phyloP scores from a whole-genome alignment of 2,329 filamentous ascomycete species.

The Epicoccum sorghinum region DNA sequence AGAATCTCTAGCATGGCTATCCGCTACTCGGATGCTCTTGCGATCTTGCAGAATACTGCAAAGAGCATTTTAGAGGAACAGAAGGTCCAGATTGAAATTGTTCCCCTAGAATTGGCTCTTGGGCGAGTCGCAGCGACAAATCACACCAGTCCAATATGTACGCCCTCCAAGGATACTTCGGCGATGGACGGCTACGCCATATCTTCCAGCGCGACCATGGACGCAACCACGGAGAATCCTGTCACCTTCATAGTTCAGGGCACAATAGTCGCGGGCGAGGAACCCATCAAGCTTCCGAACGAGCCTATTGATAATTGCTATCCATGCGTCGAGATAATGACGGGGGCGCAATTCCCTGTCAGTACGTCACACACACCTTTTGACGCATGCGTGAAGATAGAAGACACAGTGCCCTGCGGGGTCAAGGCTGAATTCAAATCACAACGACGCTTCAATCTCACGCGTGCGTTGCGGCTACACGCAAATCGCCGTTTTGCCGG shows the following conservation, averaged over 20 bases:
- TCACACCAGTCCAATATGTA: slow-evolving; percentile 9
- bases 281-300: neutral
- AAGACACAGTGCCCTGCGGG: slow-evolving; percentile 6
- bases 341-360: slow-evolving; percentile 13
- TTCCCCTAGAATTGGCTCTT: slow-evolving; percentile 7
- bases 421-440: neutral
- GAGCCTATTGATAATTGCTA: slow-evolving; percentile 1
- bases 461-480: slow-evolving; percentile 10
- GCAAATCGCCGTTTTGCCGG: slow-evolving; percentile 12
- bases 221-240: slow-evolving; percentile 4
- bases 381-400: slow-evolving; percentile 16
- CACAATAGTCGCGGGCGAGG: slow-evolving; percentile 7
- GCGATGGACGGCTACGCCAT: slow-evolving; percentile 18
- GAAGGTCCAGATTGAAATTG: neutral
- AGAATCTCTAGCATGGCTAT: neutral
- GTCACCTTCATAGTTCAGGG: slow-evolving; percentile 14
- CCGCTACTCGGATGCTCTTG: slow-evolving; percentile 4
- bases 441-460: slow-evolving; percentile 1
- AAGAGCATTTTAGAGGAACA: neutral
- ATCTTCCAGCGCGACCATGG: slow-evolving; percentile 13
- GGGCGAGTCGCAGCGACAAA: slow-evolving; percentile 11
- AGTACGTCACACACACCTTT: neutral
- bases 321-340: slow-evolving; percentile 18
- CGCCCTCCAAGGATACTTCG: slow-evolving; percentile 15
- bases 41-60: neutral